Base-by-base conservation (phyloP, 495 filamentous ascomycete species). In the Podospora anserina region DNA sequence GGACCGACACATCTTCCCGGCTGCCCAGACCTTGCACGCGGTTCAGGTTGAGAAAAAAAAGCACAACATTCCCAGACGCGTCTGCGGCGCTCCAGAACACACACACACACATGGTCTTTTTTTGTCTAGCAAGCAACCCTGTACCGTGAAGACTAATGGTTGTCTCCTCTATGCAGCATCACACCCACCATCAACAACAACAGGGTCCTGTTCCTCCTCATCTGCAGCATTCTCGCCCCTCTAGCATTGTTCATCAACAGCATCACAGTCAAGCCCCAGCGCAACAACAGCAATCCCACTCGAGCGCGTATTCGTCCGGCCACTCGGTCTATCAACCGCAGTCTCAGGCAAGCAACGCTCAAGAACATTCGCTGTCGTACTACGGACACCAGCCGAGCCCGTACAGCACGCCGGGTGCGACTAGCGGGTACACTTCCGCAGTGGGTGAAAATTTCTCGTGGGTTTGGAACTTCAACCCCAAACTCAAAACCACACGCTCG, bases 391-490 rank as follows among this genome's bases (percentile, higher is more conserved):
- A 61, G 75, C 85, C 87, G 58, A 87, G 86, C 73, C 85, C 90
- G 26, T 94, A 94, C 81, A 88, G 89, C 76, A 89, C 91, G 74
- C 85, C 87, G 67, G 86, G 84, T 79, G 86, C 87, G 53, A 86
- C 88, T 28, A 87, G 86, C 74, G 88, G 88, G 77, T 94, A 92
- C 76, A 87, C 90, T 57, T 89, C 91, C 75, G 89, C 89, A 84
- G 92, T 95, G 80, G 86, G 90, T 83, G 61, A 65, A 67, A 58
- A 68, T 72, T 72, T 68, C 63, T 69, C 66, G 61, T 63, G 27
- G 55, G 7, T 39, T 60, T 53, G 61, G 64, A 65, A 32, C 7
- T 32, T 32, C 4, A 64, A 39, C 18, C 53, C 39, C 53, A 61
- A 30, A 61, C 6, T 5, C n/a, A 20, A 20, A 26, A 58, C 13